Evolutionary conservation across 108 stramenopile genomes (phyloP).

Genomic region (Nitzschia inconspicua): DNA sequence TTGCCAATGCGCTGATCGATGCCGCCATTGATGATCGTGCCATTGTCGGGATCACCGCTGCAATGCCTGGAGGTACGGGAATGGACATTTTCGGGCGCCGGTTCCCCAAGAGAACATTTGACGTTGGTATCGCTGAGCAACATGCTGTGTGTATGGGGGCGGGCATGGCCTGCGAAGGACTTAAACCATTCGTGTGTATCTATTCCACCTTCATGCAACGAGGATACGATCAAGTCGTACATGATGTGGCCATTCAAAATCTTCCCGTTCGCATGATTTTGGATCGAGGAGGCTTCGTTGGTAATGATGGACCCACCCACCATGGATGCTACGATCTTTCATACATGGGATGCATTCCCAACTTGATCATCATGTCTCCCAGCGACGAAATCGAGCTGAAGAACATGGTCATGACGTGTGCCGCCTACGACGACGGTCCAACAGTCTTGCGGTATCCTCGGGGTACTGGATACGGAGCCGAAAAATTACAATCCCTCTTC

Average conservation of each 20-base stretch:
- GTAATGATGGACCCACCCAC: slow-evolving; percentile 97
- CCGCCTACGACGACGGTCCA: slow-evolving; percentile 83
- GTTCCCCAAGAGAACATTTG: slow-evolving; percentile 95
- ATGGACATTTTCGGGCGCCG: slow-evolving; percentile 97
- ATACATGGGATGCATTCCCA: slow-evolving; percentile 93
- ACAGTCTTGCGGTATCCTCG: slow-evolving; percentile 90
- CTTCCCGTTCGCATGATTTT: slow-evolving; percentile 94
- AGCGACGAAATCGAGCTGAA: slow-evolving; percentile 92
- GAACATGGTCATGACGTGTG: slow-evolving; percentile 94
- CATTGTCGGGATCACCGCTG: slow-evolving; percentile 95
- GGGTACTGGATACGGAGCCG: slow-evolving; percentile 92
- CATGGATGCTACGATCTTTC: slow-evolving; percentile 93
- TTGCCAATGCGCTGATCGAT: slow-evolving; percentile 92
- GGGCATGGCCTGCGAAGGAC: slow-evolving; percentile 95
- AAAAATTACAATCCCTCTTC: slow-evolving; percentile 78
- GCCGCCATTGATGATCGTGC: slow-evolving; percentile 89
- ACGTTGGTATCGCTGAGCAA: slow-evolving; percentile 98
- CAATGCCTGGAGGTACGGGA: slow-evolving; percentile 98
- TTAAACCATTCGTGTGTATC: slow-evolving; percentile 96
- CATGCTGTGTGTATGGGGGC: slow-evolving; percentile 97
- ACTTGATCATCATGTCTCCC: slow-evolving; percentile 94
- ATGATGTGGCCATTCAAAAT: slow-evolving; percentile 96
- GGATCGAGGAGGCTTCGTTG: slow-evolving; percentile 94
- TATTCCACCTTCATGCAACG: slow-evolving; percentile 98
- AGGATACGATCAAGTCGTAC: slow-evolving; percentile 96